Evolutionary conservation across 2,329 filamentous ascomycete genomes (phyloP), one percentile per base, ranked within the genome.

Genomic region (Colletotrichum brevisporum): DNA sequence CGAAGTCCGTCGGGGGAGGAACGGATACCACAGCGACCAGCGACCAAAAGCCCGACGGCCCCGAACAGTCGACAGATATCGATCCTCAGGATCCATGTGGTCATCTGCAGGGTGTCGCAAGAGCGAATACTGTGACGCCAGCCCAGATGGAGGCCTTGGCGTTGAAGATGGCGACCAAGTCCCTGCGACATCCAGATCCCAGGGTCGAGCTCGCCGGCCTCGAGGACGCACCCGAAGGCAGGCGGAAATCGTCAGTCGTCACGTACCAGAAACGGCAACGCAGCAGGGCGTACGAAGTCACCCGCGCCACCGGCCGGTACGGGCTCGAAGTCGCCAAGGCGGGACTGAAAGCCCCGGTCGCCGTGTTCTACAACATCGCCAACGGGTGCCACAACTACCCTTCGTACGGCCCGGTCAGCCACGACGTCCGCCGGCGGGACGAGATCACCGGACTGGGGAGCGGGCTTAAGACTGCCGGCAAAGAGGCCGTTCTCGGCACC

Each of bases 381-480:
- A 90, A 90, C 76, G 92, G 92, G 0, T 93, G 93, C 72, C 92
- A 92, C 75, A 94, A 94, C 73, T 90, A 88, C 2, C 91, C 92
- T 0, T 90, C 89, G 56, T 82, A 94, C 3, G 92, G 76, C 6
- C 74, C 92, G 72, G 87, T 89, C 12, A 90, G 91, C 71, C 84
- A 89, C 4, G 89, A 87, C 21, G 91, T 94, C 0, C 83, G 90
- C 6, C 88, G 88, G 52, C 82, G 86, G 3, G 89, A 90, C 27
- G 89, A 89, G 66, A 89, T 94, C n/a, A 91, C 90, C 0, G 91
- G 89, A 24, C 78, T 93, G 48, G 86, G 88, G 52, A 91, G 74
- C 24, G 78, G 78, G 1, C 83, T 94, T 6, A 86, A 83, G 58
- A 90, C 89, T 47, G 91, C 91, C 1, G 87, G 89, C 3, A 91